Evolutionary conservation across 306 rosid genomes (phyloP), one percentile per base, ranked within the genome.

Genomic region (Pyrus pyrifolia): DNA sequence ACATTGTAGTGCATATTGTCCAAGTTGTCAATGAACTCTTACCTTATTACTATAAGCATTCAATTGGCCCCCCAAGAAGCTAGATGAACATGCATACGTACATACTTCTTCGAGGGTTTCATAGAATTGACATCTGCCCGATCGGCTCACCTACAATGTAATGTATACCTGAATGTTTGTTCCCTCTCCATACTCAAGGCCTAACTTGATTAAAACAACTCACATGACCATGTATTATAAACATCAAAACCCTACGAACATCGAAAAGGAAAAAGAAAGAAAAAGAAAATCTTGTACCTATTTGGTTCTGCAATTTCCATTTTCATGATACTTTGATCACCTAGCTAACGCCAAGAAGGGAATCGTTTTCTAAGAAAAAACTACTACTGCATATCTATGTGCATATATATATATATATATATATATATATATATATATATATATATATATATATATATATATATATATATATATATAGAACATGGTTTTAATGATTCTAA

Each of bases 121-220:
- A 58, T n/a, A 72, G 80, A 88, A 91, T 83, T 83, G 93, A 93
- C 93, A 86, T 87, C 25, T 83, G 80, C 91, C 96, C 23, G 78
- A 83, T 29, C 14, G 7, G 11, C 75, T 85, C 65, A 77, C 70
- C 57, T 58, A 74, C 78, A 74, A 62, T 74, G 77, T 42, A 86
- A 87, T 85, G 82, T 87, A 81, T 87, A 88, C 91, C 96, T 49
- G 90, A 90, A 88, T 74, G 82, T 89, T 87, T 77, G 93, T 87
- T 89, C 92, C 82, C 76, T 68, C 87, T 76, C 82, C 88, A 85
- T 78, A 81, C 79, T 82, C 86, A 58, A 75, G 38, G 81, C 96
- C 96, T 87, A 91, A 88, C 93, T 79, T 74, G 79, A 70, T 80
- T 76, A 78, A 76, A 81, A 85, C 90, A 88, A 17, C 85, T 84